Evolutionary conservation across 345 rosid species (phyloP).

Genomic region (Ceriops tagal): DNA sequence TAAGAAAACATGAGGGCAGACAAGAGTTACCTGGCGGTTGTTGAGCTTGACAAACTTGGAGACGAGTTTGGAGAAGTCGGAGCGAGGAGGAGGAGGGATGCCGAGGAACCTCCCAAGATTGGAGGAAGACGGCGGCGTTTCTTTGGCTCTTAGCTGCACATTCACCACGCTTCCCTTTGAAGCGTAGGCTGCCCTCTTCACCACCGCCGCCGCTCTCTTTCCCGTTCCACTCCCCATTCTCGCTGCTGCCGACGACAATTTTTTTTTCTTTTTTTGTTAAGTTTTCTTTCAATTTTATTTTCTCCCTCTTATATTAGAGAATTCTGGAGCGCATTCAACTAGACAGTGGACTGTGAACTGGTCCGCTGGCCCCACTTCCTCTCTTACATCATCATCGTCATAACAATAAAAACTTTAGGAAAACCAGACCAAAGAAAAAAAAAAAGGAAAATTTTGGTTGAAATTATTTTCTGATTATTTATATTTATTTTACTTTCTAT

Average conservation of each 20-base stretch:
- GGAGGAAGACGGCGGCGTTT: slow-evolving; percentile 28
- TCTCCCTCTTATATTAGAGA: too few relatives aligned
- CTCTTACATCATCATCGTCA: too few relatives aligned
- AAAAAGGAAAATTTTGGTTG: too few relatives aligned
- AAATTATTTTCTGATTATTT: too few relatives aligned
- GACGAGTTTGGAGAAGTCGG: slow-evolving; percentile 38
- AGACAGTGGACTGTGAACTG: too few relatives aligned
- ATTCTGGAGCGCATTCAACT: too few relatives aligned
- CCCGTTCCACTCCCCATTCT: neutral
- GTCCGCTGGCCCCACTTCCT: too few relatives aligned
- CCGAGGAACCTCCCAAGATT: slow-evolving; percentile 43
- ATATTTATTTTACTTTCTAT: too few relatives aligned
- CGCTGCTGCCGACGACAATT: neutral
- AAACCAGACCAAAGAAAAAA: too few relatives aligned
- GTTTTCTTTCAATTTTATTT: too few relatives aligned
- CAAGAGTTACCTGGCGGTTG: slow-evolving; percentile 34
- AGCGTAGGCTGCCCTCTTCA: slow-evolving; percentile 13
- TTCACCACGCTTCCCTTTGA: slow-evolving; percentile 22
- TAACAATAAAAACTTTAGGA: too few relatives aligned
- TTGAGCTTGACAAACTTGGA: slow-evolving; percentile 51
- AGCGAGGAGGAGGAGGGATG: slow-evolving; percentile 30
- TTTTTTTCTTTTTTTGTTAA: too few relatives aligned
- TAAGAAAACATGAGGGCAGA: neutral
- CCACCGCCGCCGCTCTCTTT: neutral
- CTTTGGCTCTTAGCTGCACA: slow-evolving; percentile 14